phyloP scores from a whole-genome alignment of 2,329 filamentous ascomycete genomes.

The Purpureocillium lavendulum region DNA sequence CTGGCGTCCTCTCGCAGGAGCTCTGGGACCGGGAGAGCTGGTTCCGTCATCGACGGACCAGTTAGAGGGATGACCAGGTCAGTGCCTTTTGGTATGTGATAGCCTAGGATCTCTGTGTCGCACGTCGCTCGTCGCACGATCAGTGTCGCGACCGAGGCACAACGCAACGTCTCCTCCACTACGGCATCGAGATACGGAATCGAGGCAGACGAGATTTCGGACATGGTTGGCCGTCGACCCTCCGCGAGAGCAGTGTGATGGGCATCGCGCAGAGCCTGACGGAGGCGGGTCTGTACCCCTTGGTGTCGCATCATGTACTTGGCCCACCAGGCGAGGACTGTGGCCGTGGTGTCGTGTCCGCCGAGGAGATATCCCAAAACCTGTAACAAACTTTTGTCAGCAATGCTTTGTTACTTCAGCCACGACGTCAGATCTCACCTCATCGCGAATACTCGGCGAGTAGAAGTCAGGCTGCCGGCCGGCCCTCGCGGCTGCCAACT shows the following conservation, averaged over 20 bases:
- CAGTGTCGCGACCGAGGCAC: slow-evolving; percentile 17
- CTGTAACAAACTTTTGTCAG: slow-evolving; percentile 5
- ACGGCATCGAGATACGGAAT: slow-evolving; percentile 28
- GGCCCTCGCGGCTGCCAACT: slow-evolving; percentile 18
- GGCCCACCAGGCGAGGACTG: slow-evolving; percentile 19
- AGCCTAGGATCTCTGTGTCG: slow-evolving; percentile 25
- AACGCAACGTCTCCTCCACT: slow-evolving; percentile 26
- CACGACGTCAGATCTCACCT: too few relatives aligned
- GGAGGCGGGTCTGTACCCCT: slow-evolving; percentile 15
- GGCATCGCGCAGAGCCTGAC: slow-evolving; percentile 13
- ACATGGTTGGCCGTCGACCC: slow-evolving; percentile 16
- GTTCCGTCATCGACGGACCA: slow-evolving; percentile 19
- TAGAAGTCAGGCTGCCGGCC: slow-evolving; percentile 21
- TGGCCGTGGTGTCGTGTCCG: slow-evolving; percentile 20
- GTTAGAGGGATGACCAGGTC: slow-evolving; percentile 17
- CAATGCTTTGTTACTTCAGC: too few relatives aligned
- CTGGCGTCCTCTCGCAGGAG: neutral
- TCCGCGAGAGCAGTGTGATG: slow-evolving; percentile 11
- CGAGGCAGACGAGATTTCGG: slow-evolving; percentile 17
- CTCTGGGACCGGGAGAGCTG: slow-evolving; percentile 18
- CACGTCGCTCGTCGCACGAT: slow-evolving; percentile 18
- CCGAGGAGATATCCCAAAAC: slow-evolving; percentile 19
- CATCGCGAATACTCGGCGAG: slow-evolving; percentile 23
- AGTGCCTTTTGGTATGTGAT: slow-evolving; percentile 23
- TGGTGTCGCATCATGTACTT: slow-evolving; percentile 17